Evolutionary conservation across 306 rosid genomes (phyloP).

Genomic region (Dalbergia cultrata): DNA sequence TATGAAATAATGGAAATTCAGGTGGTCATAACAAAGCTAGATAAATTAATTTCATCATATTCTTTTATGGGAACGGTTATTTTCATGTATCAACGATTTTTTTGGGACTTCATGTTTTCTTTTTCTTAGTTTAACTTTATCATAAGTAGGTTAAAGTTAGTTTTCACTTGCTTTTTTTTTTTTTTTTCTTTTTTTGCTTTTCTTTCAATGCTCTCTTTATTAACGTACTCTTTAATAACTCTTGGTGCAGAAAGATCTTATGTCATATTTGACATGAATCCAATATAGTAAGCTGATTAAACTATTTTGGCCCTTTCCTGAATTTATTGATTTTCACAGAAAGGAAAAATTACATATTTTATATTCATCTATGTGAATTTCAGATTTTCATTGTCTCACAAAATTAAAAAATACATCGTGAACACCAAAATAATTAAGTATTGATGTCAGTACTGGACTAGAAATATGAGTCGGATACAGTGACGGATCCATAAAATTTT

Average conservation of each 20-base stretch:
- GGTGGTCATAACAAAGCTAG: not conserved
- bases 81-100: constrained; percentile 17
- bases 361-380: not conserved
- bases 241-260: constrained; percentile 35
- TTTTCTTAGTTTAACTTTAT: constrained; percentile 22
- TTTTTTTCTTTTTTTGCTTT: not conserved
- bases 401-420: not conserved
- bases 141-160: constrained; percentile 33
- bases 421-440: not conserved
- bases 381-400: not conserved
- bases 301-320: constrained; percentile 23
- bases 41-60: not conserved
- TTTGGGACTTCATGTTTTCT: constrained; percentile 15
- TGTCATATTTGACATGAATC: constrained; percentile 41
- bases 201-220: constrained; percentile 25
- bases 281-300: constrained; percentile 18
- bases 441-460: no score
- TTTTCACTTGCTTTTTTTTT: constrained; percentile 24
- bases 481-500: no score
- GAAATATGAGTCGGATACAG: no score
- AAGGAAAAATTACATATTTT: constrained; percentile 4
- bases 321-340: constrained; percentile 26
- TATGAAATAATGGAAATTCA: not conserved
- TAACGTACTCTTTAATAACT: constrained; percentile 13
- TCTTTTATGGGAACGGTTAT: constrained; percentile 17